Evolutionary conservation across 495 filamentous ascomycete genomes (phyloP).

Genomic region (Coniosporium apollinis): DNA sequence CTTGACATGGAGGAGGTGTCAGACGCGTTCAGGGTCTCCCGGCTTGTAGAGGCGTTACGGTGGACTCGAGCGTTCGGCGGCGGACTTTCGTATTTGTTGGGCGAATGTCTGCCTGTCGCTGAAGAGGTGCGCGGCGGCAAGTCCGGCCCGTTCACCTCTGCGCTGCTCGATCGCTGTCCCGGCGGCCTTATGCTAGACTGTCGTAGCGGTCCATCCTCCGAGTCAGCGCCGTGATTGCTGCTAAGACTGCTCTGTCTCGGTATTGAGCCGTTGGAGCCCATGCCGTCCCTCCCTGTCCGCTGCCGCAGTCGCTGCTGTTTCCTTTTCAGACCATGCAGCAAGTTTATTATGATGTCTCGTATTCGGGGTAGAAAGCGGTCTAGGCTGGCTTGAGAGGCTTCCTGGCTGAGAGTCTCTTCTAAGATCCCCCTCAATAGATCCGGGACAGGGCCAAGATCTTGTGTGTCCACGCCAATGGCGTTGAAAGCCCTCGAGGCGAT

Average conservation of each 20-base stretch:
- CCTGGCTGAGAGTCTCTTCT: constrained; percentile 90
- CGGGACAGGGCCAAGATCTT: constrained; percentile 86
- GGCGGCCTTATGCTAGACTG: constrained; percentile 22
- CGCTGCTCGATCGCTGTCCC: constrained; percentile 31
- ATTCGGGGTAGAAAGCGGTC: constrained; percentile 85
- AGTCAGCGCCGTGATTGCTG: constrained; percentile 31
- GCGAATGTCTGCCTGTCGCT: constrained; percentile 15
- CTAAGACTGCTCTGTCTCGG: constrained; percentile 43
- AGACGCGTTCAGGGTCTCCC: constrained; percentile 13
- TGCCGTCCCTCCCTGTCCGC: constrained; percentile 51
- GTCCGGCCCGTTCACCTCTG: constrained; percentile 31
- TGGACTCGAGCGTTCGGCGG: constrained; percentile 21
- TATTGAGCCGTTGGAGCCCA: constrained; percentile 18
- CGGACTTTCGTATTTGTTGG: constrained; percentile 16
- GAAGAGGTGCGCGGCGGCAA: constrained; percentile 31
- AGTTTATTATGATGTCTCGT: constrained; percentile 93
- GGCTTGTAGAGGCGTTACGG: constrained; percentile 30
- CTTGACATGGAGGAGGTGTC: constrained; percentile 48
- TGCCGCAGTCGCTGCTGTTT: constrained; percentile 87
- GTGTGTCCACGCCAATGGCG: constrained; percentile 86
- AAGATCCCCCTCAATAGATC: constrained; percentile 78
- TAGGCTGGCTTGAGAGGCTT: constrained; percentile 80
- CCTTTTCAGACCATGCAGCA: constrained; percentile 86
- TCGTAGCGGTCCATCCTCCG: constrained; percentile 40
- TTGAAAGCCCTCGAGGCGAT: constrained; percentile 92